Conservation (phyloP, 257 asterid species). For the Primulina huaijiensis region DNA sequence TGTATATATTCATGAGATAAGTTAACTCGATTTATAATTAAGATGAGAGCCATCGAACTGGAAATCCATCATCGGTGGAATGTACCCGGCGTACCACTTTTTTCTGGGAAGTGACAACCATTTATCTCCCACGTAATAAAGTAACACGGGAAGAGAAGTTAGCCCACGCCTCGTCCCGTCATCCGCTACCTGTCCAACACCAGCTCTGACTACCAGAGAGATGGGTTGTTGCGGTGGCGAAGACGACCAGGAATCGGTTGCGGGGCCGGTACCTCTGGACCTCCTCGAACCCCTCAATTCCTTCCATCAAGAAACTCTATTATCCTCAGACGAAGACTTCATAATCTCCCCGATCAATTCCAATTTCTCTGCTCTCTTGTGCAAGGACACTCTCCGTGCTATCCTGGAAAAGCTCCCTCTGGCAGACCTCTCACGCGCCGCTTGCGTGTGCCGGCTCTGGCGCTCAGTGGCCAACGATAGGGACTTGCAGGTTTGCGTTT, state of each 20-base stretch:
- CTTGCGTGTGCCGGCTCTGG: slow-evolving; percentile 85
- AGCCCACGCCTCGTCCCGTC: slow-evolving; percentile 22
- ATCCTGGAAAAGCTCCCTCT: slow-evolving; percentile 63
- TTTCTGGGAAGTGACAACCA: too few species aligned
- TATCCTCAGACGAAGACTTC: slow-evolving; percentile 21
- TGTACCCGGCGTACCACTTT: too few species aligned
- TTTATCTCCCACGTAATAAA: too few species aligned
- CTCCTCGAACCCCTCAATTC: slow-evolving; percentile 37
- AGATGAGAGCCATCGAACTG: too few species aligned
- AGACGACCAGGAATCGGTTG: slow-evolving; percentile 25
- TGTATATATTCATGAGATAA: too few species aligned
- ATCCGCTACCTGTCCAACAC: too few species aligned
- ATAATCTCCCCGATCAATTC: slow-evolving; percentile 88
- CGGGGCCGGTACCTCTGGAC: slow-evolving; percentile 22
- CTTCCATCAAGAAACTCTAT: not conserved
- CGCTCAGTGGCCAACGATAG: slow-evolving; percentile 70
- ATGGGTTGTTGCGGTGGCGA: slow-evolving; percentile 50
- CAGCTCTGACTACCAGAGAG: not conserved
- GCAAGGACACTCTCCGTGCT: slow-evolving; percentile 78
- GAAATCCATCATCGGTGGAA: too few species aligned
- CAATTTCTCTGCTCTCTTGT: slow-evolving; percentile 66
- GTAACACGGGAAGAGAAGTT: slow-evolving; percentile 2
- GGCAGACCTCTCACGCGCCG: slow-evolving; percentile 76
- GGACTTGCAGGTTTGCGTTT: slow-evolving; percentile 67
- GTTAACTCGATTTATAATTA: too few species aligned